phyloP scores from a whole-genome alignment of 2,329 filamentous ascomycete species.

The Pseudocercospora crystallina region DNA sequence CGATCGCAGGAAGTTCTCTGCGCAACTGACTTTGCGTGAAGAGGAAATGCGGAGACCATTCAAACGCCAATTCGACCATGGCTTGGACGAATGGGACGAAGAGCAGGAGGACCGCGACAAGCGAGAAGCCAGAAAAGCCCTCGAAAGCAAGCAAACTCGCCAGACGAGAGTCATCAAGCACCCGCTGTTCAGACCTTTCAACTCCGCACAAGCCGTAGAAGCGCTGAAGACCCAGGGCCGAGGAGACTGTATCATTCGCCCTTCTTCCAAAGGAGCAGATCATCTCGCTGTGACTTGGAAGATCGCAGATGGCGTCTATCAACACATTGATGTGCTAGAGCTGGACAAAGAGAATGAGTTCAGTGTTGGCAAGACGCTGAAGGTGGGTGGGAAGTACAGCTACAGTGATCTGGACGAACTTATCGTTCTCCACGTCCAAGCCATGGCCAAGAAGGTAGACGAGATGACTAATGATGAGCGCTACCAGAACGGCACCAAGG shows the following conservation, averaged over 20 bases:
- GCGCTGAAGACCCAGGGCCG: slow-evolving; percentile 81
- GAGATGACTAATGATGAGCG: slow-evolving; percentile 95
- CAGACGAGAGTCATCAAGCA: slow-evolving; percentile 96
- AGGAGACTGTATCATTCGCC: slow-evolving; percentile 91
- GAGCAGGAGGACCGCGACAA: slow-evolving; percentile 67
- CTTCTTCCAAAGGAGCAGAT: slow-evolving; percentile 91
- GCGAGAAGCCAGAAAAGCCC: slow-evolving; percentile 72
- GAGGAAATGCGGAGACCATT: slow-evolving; percentile 74
- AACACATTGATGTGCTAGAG: slow-evolving; percentile 96
- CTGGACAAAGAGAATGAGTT: slow-evolving; percentile 97
- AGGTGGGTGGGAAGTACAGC: slow-evolving; percentile 82
- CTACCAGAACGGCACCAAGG: slow-evolving; percentile 77
- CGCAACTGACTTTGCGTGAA: slow-evolving; percentile 81
- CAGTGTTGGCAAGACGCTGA: slow-evolving; percentile 80
- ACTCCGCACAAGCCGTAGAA: slow-evolving; percentile 87
- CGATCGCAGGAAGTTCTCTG: slow-evolving; percentile 80
- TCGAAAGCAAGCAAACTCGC: slow-evolving; percentile 80
- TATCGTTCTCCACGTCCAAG: slow-evolving; percentile 95
- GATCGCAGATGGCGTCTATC: slow-evolving; percentile 91
- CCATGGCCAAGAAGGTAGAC: slow-evolving; percentile 96
- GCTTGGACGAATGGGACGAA: slow-evolving; percentile 72
- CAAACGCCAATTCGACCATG: slow-evolving; percentile 68
- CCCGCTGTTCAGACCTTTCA: slow-evolving; percentile 91
- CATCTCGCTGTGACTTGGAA: slow-evolving; percentile 98
- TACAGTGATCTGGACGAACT: slow-evolving; percentile 96